These are phyloP conservation scores for Dactylellina haptotyla DNA, from an alignment of 2,329 filamentous ascomycete genomes.

Conservation along the genomic window DNA sequence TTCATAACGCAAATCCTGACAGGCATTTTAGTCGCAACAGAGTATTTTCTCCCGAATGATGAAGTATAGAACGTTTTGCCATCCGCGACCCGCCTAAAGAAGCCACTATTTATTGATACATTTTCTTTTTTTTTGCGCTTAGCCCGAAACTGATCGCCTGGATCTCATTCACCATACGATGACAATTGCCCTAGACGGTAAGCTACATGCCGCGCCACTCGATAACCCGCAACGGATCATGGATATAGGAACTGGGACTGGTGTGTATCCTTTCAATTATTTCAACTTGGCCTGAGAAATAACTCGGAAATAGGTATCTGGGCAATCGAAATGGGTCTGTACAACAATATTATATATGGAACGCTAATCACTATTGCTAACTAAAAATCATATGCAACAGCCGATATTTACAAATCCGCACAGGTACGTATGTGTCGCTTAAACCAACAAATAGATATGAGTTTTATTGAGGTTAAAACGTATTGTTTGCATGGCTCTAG, in stretches of 20 bases:
- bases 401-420: constrained; percentile 57
- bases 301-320: constrained; percentile 54
- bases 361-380: not conserved
- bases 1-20: no score
- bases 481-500: constrained; percentile 16
- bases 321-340: constrained; percentile 58
- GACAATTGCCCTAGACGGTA: constrained; percentile 62
- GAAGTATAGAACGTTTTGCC: not conserved
- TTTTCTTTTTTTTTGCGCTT: no score
- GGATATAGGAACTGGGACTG: constrained; percentile 67
- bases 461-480: not conserved
- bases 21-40: no score
- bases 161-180: constrained; percentile 60
- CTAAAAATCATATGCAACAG: constrained; percentile 21
- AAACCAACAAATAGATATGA: not conserved
- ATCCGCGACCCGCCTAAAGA: no score
- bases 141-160: constrained; percentile 40
- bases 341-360: not conserved
- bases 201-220: constrained; percentile 64
- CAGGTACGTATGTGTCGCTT: constrained; percentile 44
- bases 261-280: constrained; percentile 51
- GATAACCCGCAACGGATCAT: constrained; percentile 65
- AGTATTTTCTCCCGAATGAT: constrained; percentile 32
- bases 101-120: no score
- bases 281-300: not conserved